Conservation (phyloP, 441 rosid genomes). For the Erysimum pusillum region DNA sequence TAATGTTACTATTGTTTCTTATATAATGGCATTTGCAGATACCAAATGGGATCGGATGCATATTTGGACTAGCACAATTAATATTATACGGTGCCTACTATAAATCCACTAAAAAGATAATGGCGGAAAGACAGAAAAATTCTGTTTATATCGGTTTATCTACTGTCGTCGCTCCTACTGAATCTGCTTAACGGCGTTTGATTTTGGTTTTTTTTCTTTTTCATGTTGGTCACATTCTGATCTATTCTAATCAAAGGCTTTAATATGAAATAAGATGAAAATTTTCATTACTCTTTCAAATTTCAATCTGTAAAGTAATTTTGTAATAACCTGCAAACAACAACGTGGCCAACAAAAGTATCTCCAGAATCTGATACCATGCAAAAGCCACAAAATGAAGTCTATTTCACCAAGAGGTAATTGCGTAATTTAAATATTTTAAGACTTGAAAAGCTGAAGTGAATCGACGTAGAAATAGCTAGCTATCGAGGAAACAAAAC, state of each 20-base stretch:
- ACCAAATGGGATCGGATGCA: constrained; percentile 69
- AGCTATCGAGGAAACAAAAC: too few species aligned
- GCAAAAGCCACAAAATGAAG: too few species aligned
- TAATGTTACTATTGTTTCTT: too few species aligned
- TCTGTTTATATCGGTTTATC: constrained; percentile 37
- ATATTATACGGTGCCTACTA: constrained; percentile 61
- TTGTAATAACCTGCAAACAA: too few species aligned
- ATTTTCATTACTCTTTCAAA: background rate
- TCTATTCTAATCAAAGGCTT: constrained; percentile 14
- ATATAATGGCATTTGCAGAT: constrained; percentile 34
- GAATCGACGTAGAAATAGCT: too few species aligned
- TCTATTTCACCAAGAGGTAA: too few species aligned
- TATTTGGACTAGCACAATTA: constrained; percentile 60
- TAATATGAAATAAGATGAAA: constrained; percentile 6
- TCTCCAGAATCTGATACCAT: too few species aligned
- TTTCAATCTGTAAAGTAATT: background rate
- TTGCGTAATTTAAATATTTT: too few species aligned
- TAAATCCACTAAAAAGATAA: constrained; percentile 58
- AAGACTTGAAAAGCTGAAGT: too few species aligned
- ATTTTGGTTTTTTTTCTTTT: background rate
- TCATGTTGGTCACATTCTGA: background rate
- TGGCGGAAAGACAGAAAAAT: constrained; percentile 48
- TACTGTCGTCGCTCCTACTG: constrained; percentile 40
- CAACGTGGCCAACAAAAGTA: too few species aligned
- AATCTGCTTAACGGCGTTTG: constrained; percentile 22